Conservation (phyloP, 768 basidiomycete species). For the Calocera cornea region DNA sequence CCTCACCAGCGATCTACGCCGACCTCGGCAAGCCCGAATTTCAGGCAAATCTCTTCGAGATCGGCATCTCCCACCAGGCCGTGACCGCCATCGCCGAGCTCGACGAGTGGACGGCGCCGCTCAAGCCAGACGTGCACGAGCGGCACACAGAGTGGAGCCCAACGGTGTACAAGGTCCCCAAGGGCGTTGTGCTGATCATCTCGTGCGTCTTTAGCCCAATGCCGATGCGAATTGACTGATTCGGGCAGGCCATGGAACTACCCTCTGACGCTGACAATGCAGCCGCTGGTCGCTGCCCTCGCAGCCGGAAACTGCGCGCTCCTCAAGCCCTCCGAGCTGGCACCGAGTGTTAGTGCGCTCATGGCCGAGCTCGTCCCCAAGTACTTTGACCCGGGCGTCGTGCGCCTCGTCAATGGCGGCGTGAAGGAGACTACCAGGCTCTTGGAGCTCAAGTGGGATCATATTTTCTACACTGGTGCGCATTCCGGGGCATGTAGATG, state of each 20-base stretch:
- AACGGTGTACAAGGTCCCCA: conserved; percentile 17
- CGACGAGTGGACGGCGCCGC: conserved; percentile 18
- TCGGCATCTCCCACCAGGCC: conserved; percentile 13
- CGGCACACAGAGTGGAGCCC: conserved; percentile 17
- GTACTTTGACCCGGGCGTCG: conserved; percentile 18
- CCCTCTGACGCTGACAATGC: conserved; percentile 3
- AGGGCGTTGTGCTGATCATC: conserved; percentile 19
- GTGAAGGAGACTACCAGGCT: conserved; percentile 12
- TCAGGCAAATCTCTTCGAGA: conserved; percentile 16
- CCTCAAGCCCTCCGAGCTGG: conserved; percentile 17
- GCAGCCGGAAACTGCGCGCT: conserved; percentile 7
- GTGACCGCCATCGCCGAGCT: conserved; percentile 16
- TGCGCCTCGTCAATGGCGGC: conserved; percentile 13
- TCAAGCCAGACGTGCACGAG: conserved; percentile 11
- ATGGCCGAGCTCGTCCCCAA: conserved; percentile 17
- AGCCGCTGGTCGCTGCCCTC: conserved; percentile 5
- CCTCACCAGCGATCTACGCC: conserved; percentile 9
- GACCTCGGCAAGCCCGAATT: conserved; percentile 19
- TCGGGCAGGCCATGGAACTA: conserved; percentile 8
- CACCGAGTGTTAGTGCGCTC: conserved; percentile 11
- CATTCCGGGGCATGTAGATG: neutral
- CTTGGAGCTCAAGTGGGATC: conserved; percentile 7
- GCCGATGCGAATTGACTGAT: neutral
- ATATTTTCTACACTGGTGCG: conserved; percentile 17
- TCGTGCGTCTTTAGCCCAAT: neutral